Evolutionary conservation across 208 protist species (phyloP).

Genomic region (Phytomonas serpens): DNA sequence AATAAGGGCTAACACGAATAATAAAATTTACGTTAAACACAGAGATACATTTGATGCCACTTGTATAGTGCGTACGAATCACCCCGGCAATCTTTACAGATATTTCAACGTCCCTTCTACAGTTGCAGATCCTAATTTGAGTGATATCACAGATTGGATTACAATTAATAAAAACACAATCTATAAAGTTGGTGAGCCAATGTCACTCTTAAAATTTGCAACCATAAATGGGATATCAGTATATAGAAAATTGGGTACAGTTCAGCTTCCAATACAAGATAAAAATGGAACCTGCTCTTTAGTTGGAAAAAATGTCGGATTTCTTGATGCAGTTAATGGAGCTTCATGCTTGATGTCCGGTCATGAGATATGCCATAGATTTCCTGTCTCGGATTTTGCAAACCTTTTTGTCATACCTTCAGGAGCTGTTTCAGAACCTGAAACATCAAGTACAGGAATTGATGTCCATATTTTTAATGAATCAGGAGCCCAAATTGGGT

Average conservation of each 20-base stretch:
- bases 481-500: constrained; percentile 20
- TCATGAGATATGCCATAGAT: constrained; percentile 27
- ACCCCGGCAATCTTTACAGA: constrained; percentile 39
- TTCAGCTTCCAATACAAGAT: constrained; percentile 26
- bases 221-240: constrained; percentile 2
- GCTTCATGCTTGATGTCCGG: constrained; percentile 40
- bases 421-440: constrained; percentile 8
- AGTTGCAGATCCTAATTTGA: constrained; percentile 22
- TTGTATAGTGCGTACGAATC: constrained; percentile 60
- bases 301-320: constrained; percentile 24
- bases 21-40: constrained; percentile 27
- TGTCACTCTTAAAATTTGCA: constrained; percentile 24
- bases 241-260: constrained; percentile 26
- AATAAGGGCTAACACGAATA: constrained; percentile 29
- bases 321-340: constrained; percentile 44
- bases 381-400: constrained; percentile 27
- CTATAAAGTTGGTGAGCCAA: constrained; percentile 20
- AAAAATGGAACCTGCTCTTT: constrained; percentile 35
- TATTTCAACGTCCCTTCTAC: constrained; percentile 59
- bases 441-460: constrained; percentile 20
- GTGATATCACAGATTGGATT: background rate
- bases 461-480: constrained; percentile 24
- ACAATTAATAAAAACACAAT: background rate
- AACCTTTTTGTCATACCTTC: constrained; percentile 41
- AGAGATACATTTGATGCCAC: constrained; percentile 23